Base-by-base conservation (phyloP, 345 rosid species). In the Gossypium stocksii region DNA sequence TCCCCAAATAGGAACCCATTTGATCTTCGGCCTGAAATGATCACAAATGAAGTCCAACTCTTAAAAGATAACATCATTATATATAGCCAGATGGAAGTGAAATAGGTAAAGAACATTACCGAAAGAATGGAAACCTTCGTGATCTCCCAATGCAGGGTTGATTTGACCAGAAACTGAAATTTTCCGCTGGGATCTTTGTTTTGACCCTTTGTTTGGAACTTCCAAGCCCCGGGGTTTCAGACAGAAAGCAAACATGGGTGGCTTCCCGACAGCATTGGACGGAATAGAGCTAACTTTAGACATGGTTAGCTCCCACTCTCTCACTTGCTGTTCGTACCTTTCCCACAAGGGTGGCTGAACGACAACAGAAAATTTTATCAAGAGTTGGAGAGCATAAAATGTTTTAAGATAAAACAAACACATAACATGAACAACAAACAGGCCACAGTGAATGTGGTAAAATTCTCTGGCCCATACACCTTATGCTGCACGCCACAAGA, bases 151-250 rank as follows among this genome's bases (percentile, higher is more conserved):
- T 4, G 38, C 63, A 58, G 29, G 63, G 15, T 58, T 23, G 63
- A 1, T 22, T 23, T 58, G 63, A 58, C 63, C 38, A 58, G 63
- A 22, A 58, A 58, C 63, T 23, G 63, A 23, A 58, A 58, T 9
- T 13, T 58, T 58, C 63, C 38, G 23, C 16, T 58, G 63, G 63
- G 63, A 23, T 58, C 63, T 58, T 22, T 93, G 99, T 75, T 95
- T 95, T 29, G 94, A 90, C 45, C 97, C 98, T 84, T 75, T 91
- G 82, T 95, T 85, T 34, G 89, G 94, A 70, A 91, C 87, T 83
- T 95, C 98, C 88, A 95, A 79, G 51, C 99, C 97, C 76, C 98
- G 89, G 3, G 99, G 99, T 80, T 93, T 95, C 89, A 93, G 79
- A 80, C 98, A 95, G 78, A 58, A 58, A 58, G 63, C 63, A 58